Conservation (phyloP, 177 flowering plant genomes). For the Tripterygium wilfordii region DNA sequence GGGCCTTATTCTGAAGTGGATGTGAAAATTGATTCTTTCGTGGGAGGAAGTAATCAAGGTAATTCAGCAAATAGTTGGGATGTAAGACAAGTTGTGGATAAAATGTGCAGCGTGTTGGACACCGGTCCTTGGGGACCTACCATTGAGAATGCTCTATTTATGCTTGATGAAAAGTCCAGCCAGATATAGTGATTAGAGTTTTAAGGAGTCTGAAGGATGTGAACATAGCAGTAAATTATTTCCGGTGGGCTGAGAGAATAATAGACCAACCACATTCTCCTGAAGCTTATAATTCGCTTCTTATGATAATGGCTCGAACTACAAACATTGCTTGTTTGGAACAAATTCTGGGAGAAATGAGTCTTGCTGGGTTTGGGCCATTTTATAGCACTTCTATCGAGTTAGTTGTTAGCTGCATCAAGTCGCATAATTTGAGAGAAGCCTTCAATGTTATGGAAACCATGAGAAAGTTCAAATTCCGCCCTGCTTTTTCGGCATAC, state of each 20-base stretch:
- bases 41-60: slow-evolving; percentile 12
- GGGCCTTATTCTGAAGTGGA: slow-evolving; percentile 22
- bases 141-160: slow-evolving; percentile 45
- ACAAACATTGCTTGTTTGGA: slow-evolving; percentile 39
- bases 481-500: slow-evolving; percentile 94
- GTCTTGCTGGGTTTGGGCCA: slow-evolving; percentile 71
- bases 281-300: slow-evolving; percentile 70
- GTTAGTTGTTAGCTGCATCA: slow-evolving; percentile 49
- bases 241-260: slow-evolving; percentile 70
- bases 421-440: slow-evolving; percentile 45
- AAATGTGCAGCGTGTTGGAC: slow-evolving; percentile 52
- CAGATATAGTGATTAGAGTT: slow-evolving; percentile 54
- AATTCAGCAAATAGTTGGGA: slow-evolving; percentile 16
- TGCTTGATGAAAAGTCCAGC: slow-evolving; percentile 28
- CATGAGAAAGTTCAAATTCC: slow-evolving; percentile 77
- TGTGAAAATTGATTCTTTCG: too few relatives aligned
- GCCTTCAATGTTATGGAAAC: slow-evolving; percentile 65
- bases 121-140: slow-evolving; percentile 66
- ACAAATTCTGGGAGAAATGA: slow-evolving; percentile 62
- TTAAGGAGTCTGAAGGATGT: slow-evolving; percentile 64
- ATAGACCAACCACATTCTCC: slow-evolving; percentile 44
- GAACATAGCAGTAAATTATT: slow-evolving; percentile 57
- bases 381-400: slow-evolving; percentile 43
- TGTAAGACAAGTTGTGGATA: slow-evolving; percentile 32
- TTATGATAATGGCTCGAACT: slow-evolving; percentile 55